Base-by-base conservation (phyloP, 2,329 filamentous ascomycete species). In the Fusarium sp. region DNA sequence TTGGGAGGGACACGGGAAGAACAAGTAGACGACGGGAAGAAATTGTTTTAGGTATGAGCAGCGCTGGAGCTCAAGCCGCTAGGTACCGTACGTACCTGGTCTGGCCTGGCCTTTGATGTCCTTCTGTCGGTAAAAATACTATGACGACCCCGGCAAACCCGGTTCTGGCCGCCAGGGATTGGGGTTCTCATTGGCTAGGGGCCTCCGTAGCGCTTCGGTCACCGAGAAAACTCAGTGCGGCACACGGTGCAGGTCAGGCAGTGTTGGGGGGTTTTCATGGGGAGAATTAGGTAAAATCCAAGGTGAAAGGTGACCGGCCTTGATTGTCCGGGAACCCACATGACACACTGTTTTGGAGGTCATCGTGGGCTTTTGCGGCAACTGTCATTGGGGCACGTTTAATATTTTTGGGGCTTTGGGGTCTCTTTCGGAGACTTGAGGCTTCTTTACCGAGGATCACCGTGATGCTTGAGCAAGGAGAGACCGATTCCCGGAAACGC, bases 111-210 rank as follows among this genome's bases (percentile, higher is more conserved):
- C 73, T 78, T 78, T 78, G 76, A 78, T 75, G 75, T 78, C 76
- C 76, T 70, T 59, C 62, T 73, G 68, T 61, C 66, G 74, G 42
- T 63, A 74, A 78, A 79, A 78, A 73, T 68, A 71, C 73, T 57
- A 78, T 79, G 78, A 79, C 77, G 74, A 63, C 75, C 69, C 69
- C 75, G 76, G 75, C 70, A 79, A 79, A 73, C 70, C 76, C 77
- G 77, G 77, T 77, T 77, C 77, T 78, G 74, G 68, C 71, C 76
- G 74, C 65, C 45, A 68, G 61, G 50, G 50, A 69, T 52, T 28
- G 59, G 32, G 57, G 38, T 54, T 61, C 56, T 62, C n/a, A 78
- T 78, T 78, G 77, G 75, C 26, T 38, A 69, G 28, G 52, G 50
- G 34, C 54, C 28, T 47, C 70, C 57, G 68, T 73, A 76, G 67